Percentiles rank a stretch among this genome's conserved stretches.
Evolutionary conservation across 495 filamentous ascomycete genomes (phyloP).

Genomic region (Penicillium manginii): DNA sequence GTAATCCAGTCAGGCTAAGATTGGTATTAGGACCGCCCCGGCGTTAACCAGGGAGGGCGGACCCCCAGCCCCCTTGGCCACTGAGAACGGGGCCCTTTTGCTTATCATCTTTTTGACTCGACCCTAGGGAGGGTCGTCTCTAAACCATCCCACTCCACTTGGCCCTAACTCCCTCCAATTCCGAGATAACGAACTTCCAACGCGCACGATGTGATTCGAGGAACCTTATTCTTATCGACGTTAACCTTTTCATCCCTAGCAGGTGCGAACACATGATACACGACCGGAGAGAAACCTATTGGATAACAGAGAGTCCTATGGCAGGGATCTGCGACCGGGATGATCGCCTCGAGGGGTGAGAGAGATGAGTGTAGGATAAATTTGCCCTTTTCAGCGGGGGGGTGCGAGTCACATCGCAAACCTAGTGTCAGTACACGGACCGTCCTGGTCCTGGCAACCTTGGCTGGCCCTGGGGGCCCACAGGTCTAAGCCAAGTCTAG

Average conservation of each 20-base stretch:
- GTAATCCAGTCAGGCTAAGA: neutral
- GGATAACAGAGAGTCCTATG: conserved; percentile 3
- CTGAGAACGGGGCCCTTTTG: neutral
- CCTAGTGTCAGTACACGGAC: conserved; percentile 12
- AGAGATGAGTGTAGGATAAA: conserved; percentile 14
- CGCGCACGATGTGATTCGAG: neutral
- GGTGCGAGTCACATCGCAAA: conserved; percentile 16
- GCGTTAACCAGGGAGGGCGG: neutral
- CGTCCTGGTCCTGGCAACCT: conserved; percentile 1
- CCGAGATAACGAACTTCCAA: conserved; percentile 5
- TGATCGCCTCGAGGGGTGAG: neutral
- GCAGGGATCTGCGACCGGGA: conserved; percentile 15
- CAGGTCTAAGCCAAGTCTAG: conserved; percentile 3
- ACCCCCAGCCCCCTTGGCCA: neutral
- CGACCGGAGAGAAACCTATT: conserved; percentile 7
- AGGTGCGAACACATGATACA: conserved; percentile 1
- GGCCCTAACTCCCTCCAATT: neutral
- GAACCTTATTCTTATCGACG: conserved; percentile 11
- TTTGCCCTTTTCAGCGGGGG: conserved; percentile 25
- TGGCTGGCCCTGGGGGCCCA: neutral
- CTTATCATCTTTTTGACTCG: neutral
- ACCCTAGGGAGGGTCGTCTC: neutral
- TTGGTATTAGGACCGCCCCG: neutral
- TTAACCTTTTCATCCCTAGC: conserved; percentile 5
- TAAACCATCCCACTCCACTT: neutral